These are phyloP conservation scores for Penicillium canescens DNA, from an alignment of 495 filamentous ascomycete species.

Conservation along the genomic window DNA sequence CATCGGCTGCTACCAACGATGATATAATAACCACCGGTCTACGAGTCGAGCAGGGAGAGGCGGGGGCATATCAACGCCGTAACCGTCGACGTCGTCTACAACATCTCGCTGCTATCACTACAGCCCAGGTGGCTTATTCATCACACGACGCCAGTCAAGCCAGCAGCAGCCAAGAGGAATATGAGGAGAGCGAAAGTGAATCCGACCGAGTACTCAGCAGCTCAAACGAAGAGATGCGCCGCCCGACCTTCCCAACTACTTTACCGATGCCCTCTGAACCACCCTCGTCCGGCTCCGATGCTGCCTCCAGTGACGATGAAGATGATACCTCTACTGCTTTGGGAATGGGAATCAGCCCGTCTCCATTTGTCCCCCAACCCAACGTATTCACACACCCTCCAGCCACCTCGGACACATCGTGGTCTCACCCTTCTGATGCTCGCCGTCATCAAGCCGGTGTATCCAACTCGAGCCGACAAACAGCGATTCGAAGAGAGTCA, in stretches of 20 bases:
- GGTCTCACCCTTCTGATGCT: constrained; percentile 46
- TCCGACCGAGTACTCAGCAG: constrained; percentile 81
- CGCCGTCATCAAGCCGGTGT: constrained; percentile 42
- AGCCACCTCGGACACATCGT: constrained; percentile 50
- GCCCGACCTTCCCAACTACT: constrained; percentile 22
- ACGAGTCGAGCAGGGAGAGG: constrained; percentile 60
- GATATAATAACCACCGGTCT: constrained; percentile 88
- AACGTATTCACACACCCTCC: constrained; percentile 90
- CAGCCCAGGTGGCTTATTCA: constrained; percentile 51
- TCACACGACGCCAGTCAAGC: constrained; percentile 35
- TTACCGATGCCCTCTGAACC: constrained; percentile 24
- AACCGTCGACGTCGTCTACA: constrained; percentile 58
- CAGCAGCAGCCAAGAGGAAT: constrained; percentile 85
- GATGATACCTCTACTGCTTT: constrained; percentile 83
- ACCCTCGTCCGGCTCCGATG: constrained; percentile 39
- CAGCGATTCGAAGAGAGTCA: constrained; percentile 38
- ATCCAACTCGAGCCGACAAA: constrained; percentile 41
- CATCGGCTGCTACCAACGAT: constrained; percentile 70
- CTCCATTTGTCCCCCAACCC: constrained; percentile 78
- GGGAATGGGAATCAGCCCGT: constrained; percentile 58
- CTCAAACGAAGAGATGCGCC: constrained; percentile 73
- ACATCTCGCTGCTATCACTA: constrained; percentile 44
- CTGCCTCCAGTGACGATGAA: constrained; percentile 60
- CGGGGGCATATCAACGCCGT: constrained; percentile 32
- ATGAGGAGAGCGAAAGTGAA: constrained; percentile 83